phyloP scores from a whole-genome alignment of 495 filamentous ascomycete species.

The Aspergillus campestris region DNA sequence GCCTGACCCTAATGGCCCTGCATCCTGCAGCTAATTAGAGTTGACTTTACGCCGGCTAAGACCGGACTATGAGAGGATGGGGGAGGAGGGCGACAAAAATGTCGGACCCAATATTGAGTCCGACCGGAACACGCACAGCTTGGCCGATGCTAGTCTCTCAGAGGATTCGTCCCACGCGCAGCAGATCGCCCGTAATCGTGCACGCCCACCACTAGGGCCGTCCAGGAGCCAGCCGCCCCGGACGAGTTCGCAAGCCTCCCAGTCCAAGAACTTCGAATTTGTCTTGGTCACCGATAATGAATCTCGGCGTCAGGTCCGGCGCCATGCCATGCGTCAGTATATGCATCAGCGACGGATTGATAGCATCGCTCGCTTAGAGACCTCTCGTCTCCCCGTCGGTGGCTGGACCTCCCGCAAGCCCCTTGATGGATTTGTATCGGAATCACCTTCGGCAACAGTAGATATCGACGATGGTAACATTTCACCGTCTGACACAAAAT shows the following conservation, averaged over 20 bases:
- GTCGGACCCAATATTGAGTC: slow-evolving; percentile 1
- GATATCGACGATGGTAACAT: slow-evolving; percentile 4
- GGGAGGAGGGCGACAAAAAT: slow-evolving; percentile 11
- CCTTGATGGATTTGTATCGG: slow-evolving; percentile 6
- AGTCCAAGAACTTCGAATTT: slow-evolving; percentile 21
- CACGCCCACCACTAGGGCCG: background rate
- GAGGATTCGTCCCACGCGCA: background rate
- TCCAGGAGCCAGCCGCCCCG: slow-evolving; percentile 5
- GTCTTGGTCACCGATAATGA: slow-evolving; percentile 22
- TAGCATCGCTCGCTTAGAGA: slow-evolving; percentile 19
- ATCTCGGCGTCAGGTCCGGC: slow-evolving; percentile 23
- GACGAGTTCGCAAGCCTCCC: slow-evolving; percentile 6
- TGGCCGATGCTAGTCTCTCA: background rate
- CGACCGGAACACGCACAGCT: slow-evolving; percentile 1
- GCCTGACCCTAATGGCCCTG: background rate
- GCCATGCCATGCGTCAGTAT: slow-evolving; percentile 26
- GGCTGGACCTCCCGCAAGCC: slow-evolving; percentile 14
- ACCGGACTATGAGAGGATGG: slow-evolving; percentile 19
- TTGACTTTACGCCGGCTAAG: background rate
- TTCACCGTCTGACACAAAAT: background rate
- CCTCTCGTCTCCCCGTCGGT: slow-evolving; percentile 14
- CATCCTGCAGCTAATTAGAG: no score
- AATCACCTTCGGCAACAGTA: slow-evolving; percentile 6
- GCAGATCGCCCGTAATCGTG: slow-evolving; percentile 5
- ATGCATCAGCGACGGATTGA: slow-evolving; percentile 24